A percentile compares a stretch with the other conserved stretches of the same genome.
These are phyloP conservation scores for Potentilla sterilis DNA, from an alignment of 306 rosid species.

Conservation along the genomic window DNA sequence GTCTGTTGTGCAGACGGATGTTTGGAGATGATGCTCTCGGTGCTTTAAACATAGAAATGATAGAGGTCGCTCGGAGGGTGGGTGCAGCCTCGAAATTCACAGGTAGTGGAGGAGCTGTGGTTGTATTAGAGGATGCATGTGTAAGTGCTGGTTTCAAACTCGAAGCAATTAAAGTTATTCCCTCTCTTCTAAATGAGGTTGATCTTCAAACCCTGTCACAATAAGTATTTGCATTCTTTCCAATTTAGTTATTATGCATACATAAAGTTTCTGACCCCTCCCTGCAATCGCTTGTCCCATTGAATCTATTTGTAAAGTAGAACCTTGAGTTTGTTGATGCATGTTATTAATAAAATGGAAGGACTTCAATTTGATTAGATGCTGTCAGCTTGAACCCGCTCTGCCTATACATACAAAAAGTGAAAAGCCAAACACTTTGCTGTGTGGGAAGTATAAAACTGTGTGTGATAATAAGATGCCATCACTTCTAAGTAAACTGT, in stretches of 20 bases:
- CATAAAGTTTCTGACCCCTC: not conserved
- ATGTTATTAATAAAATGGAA: not conserved
- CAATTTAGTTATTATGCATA: not conserved
- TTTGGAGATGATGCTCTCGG: slow-evolving; percentile 88
- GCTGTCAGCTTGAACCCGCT: not conserved
- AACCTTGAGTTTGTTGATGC: not conserved
- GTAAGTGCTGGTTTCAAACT: slow-evolving; percentile 60
- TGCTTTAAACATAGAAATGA: slow-evolving; percentile 76
- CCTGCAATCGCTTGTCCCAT: not conserved
- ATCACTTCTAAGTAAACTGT: not conserved
- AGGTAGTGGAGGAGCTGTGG: slow-evolving; percentile 96
- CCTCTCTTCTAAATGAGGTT: slow-evolving; percentile 60
- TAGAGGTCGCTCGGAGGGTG: slow-evolving; percentile 76
- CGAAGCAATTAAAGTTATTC: slow-evolving; percentile 44
- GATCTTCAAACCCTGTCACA: slow-evolving; percentile 47
- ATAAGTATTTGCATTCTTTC: slow-evolving; percentile 11
- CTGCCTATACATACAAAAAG: not conserved
- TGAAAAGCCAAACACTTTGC: not conserved
- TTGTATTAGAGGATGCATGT: slow-evolving; percentile 71
- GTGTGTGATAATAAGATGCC: not conserved
- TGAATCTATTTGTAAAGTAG: not conserved
- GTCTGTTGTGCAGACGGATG: slow-evolving; percentile 53
- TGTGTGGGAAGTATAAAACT: not conserved
- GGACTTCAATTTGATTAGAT: not conserved
- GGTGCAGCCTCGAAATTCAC: slow-evolving; percentile 97